Percentiles rank a stretch among this genome's conserved stretches.
Evolutionary conservation across 176 grass and related monocot genomes (phyloP).

Genomic region (Triticum urartu): DNA sequence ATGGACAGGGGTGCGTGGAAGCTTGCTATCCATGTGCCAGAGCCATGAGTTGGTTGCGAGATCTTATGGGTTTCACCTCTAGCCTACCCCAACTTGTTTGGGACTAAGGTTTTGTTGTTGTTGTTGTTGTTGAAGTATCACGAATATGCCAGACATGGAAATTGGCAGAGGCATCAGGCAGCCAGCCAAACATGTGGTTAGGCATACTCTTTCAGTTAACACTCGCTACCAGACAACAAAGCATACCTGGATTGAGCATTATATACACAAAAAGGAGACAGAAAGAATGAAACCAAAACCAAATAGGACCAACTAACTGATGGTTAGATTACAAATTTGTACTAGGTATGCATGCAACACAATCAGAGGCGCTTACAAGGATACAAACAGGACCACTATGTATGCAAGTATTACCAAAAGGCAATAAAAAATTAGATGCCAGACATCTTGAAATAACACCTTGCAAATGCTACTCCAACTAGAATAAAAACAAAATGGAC

Average conservation of each 20-base stretch:
- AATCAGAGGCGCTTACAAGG: not conserved
- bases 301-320: slow-evolving; percentile 2
- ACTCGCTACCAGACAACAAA: not conserved
- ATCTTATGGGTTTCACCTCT: no score
- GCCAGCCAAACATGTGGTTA: not conserved
- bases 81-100: no score
- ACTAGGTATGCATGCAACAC: not conserved
- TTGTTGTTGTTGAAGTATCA: no score
- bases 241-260: not conserved
- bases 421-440: not conserved
- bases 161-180: not conserved
- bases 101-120: no score
- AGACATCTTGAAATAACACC: not conserved
- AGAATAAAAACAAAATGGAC: not conserved
- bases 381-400: not conserved
- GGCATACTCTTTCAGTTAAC: not conserved
- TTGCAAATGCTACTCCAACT: not conserved
- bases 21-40: no score
- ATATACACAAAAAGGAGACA: not conserved
- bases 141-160: not conserved
- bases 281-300: not conserved
- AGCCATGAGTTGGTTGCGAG: no score
- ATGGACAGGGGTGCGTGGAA: no score
- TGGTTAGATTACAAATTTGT: not conserved
- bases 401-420: not conserved